A percentile compares a stretch with the other conserved stretches of the same genome.
Evolutionary conservation across 1,284 basidiomycete genomes (phyloP).

Genomic region (Ganoderma resinaceum): DNA sequence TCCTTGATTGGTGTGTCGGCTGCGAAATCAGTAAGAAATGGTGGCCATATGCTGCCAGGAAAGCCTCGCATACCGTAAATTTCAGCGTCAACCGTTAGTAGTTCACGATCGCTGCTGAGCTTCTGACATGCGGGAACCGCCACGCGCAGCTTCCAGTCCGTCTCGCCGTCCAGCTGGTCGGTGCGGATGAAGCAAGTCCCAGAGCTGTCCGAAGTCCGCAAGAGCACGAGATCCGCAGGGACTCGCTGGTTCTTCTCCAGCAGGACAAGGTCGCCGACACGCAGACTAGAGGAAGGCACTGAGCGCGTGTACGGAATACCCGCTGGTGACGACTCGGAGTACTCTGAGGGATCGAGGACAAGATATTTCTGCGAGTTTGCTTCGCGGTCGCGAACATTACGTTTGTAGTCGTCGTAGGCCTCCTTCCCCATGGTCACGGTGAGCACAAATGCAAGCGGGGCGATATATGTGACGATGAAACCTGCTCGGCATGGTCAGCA

Average conservation of each 20-base stretch:
- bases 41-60: slow-evolving; percentile 5
- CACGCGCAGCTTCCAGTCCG: slow-evolving; percentile 97
- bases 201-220: slow-evolving; percentile 85
- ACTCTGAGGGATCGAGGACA: slow-evolving; percentile 66
- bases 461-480: slow-evolving; percentile 96
- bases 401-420: slow-evolving; percentile 97
- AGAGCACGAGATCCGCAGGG: slow-evolving; percentile 92
- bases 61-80: slow-evolving; percentile 68
- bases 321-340: slow-evolving; percentile 37
- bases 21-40: slow-evolving; percentile 37
- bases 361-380: slow-evolving; percentile 95
- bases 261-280: slow-evolving; percentile 91
- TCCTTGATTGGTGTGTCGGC: slow-evolving; percentile 97
- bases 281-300: slow-evolving; percentile 88
- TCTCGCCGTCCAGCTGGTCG: slow-evolving; percentile 98
- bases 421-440: slow-evolving; percentile 98
- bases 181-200: slow-evolving; percentile 98
- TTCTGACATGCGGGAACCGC: slow-evolving; percentile 89
- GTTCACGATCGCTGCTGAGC: slow-evolving; percentile 66
- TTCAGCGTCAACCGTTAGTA: slow-evolving; percentile 81
- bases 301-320: slow-evolving; percentile 68
- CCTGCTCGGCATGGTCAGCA: slow-evolving; percentile 54
- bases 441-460: slow-evolving; percentile 95
- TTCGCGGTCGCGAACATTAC: slow-evolving; percentile 90
- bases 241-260: slow-evolving; percentile 98